Conservation (phyloP, 805 yeast species). For the Wickerhamiella galacta region DNA sequence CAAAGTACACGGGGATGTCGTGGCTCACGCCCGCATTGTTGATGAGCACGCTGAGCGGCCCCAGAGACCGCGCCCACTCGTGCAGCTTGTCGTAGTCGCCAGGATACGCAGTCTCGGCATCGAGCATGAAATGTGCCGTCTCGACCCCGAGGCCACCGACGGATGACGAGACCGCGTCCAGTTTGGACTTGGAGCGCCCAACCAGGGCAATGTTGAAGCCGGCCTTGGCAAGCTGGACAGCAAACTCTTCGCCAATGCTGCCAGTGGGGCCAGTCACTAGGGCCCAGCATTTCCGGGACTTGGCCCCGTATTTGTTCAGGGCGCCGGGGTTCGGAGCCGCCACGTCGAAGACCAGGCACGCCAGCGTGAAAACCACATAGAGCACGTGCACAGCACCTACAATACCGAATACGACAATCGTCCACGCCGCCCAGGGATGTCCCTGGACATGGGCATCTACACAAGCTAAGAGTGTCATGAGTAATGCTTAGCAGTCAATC, state of each 20-base stretch:
- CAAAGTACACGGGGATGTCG: constrained; percentile 84
- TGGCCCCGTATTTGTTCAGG: constrained; percentile 8
- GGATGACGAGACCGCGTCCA: constrained; percentile 47
- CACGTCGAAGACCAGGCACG: constrained; percentile 8
- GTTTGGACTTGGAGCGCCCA: constrained; percentile 68
- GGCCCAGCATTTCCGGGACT: constrained; percentile 46
- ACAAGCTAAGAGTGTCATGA: too few species aligned
- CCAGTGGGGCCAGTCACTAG: constrained; percentile 94
- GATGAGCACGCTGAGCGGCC: constrained; percentile 55
- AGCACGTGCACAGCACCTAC: not conserved
- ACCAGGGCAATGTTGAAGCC: constrained; percentile 75
- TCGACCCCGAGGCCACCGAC: constrained; percentile 37
- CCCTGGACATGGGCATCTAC: too few species aligned
- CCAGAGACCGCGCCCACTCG: constrained; percentile 26
- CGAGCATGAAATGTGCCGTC: constrained; percentile 58
- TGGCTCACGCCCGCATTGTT: constrained; percentile 95
- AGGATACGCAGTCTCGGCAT: constrained; percentile 48
- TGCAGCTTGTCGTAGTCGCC: constrained; percentile 39
- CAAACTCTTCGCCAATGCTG: constrained; percentile 90
- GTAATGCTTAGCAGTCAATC: too few species aligned
- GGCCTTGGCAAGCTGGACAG: constrained; percentile 65
- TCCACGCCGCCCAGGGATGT: too few species aligned
- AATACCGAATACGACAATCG: too few species aligned
- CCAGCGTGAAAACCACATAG: constrained; percentile 1
- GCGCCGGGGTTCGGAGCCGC: constrained; percentile 7